Evolutionary conservation across 169 alveolate genomes (phyloP).

Genomic region (Cardiosporidium cionae): DNA sequence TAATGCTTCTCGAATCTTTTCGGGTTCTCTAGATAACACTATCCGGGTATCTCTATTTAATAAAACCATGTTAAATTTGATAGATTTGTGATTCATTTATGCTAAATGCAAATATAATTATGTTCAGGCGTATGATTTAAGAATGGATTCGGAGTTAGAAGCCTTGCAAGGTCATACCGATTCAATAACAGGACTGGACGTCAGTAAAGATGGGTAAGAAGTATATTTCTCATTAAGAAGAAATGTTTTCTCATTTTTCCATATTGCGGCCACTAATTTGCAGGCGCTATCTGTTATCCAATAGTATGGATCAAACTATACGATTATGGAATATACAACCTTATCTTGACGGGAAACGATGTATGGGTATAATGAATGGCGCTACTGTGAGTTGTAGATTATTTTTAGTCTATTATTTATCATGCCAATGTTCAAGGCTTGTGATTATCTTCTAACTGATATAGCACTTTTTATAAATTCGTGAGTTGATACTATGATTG

Average conservation of each 20-base stretch:
- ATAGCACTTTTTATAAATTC: no score
- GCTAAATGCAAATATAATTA: neutral
- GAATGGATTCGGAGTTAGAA: slow-evolving; percentile 28
- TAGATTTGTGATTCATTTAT: no score
- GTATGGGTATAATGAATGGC: slow-evolving; percentile 35
- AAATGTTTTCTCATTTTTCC: no score
- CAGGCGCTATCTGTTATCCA: slow-evolving; percentile 49
- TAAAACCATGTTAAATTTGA: no score
- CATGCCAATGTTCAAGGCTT: no score
- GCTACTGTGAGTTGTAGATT: slow-evolving; percentile 33
- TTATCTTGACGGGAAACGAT: slow-evolving; percentile 30
- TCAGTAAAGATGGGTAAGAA: slow-evolving; percentile 57
- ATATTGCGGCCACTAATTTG: no score
- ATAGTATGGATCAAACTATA: slow-evolving; percentile 59
- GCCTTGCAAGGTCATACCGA: slow-evolving; percentile 58
- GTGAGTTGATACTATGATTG: no score
- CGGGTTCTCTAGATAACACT: slow-evolving; percentile 61
- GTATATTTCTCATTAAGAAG: no score
- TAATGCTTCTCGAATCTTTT: slow-evolving; percentile 46
- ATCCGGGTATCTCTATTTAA: slow-evolving; percentile 39
- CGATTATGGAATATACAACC: slow-evolving; percentile 70
- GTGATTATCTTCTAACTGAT: no score
- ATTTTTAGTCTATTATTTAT: neutral
- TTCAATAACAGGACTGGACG: slow-evolving; percentile 58
- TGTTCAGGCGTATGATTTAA: slow-evolving; percentile 47